Evolutionary conservation across 305 asterid genomes (phyloP).

Genomic region (Rubia peregrina): DNA sequence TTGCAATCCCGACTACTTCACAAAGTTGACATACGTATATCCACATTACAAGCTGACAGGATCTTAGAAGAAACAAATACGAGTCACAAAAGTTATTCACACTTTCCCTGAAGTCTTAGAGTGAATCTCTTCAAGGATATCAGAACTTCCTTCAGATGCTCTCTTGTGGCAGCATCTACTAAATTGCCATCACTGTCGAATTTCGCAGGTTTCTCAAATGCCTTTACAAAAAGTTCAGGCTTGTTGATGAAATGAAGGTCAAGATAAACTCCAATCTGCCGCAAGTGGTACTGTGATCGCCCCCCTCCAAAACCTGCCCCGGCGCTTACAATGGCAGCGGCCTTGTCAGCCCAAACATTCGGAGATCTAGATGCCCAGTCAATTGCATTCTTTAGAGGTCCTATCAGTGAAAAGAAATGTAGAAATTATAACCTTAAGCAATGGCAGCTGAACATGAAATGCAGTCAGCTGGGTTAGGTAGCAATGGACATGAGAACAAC

Average conservation of each 20-base stretch:
- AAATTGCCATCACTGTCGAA: slow-evolving; percentile 56
- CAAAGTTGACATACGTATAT: too few relatives aligned
- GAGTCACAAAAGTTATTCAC: slow-evolving; percentile 15
- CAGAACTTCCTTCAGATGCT: slow-evolving; percentile 38
- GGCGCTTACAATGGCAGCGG: slow-evolving; percentile 62
- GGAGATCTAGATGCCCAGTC: slow-evolving; percentile 92
- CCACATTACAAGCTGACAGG: background rate
- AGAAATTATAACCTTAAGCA: background rate
- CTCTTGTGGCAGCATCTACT: slow-evolving; percentile 46
- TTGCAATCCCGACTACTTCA: background rate
- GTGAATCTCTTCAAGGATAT: slow-evolving; percentile 47
- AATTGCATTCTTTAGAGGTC: slow-evolving; percentile 74
- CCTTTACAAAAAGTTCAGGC: slow-evolving; percentile 63
- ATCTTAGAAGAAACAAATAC: background rate
- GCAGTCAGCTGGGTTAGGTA: too few relatives aligned
- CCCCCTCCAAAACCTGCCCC: slow-evolving; percentile 76
- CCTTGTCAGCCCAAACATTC: slow-evolving; percentile 66
- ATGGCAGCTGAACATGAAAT: background rate
- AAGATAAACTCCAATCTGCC: slow-evolving; percentile 64
- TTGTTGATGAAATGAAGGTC: slow-evolving; percentile 83
- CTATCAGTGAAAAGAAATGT: slow-evolving; percentile 21
- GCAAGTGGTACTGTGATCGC: slow-evolving; percentile 68
- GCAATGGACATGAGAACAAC: background rate
- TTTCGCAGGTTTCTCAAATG: slow-evolving; percentile 52
- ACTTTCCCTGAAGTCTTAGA: slow-evolving; percentile 48